Percentiles rank a stretch among this genome's conserved stretches.
phyloP scores from a whole-genome alignment of 768 basidiomycete genomes.

The Lentinula raphanica region DNA sequence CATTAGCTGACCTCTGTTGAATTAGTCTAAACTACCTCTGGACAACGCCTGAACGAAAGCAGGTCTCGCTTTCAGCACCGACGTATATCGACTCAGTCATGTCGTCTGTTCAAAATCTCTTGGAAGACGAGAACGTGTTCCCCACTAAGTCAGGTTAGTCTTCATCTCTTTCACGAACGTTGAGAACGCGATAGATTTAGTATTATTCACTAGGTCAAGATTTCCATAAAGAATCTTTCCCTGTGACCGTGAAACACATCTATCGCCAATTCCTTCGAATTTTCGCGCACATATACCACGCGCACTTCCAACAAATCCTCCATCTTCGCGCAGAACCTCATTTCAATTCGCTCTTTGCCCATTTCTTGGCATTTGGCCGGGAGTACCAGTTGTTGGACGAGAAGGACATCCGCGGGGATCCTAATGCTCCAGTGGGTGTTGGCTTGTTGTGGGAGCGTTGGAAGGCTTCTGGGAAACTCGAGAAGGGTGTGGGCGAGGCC shows the following conservation, averaged over 20 bases:
- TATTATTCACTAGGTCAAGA: slow-evolving; percentile 61
- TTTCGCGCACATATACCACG: slow-evolving; percentile 96
- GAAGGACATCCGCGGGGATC: slow-evolving; percentile 77
- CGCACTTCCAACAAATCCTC: slow-evolving; percentile 86
- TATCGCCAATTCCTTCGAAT: slow-evolving; percentile 96
- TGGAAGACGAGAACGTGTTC: slow-evolving; percentile 92
- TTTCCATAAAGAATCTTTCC: slow-evolving; percentile 77
- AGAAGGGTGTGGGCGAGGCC: background rate
- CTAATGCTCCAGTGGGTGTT: slow-evolving; percentile 58
- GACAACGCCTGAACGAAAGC: slow-evolving; percentile 89
- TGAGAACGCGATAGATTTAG: background rate
- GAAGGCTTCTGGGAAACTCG: slow-evolving; percentile 71
- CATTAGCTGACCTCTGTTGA: background rate
- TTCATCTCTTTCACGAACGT: background rate
- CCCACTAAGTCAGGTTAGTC: slow-evolving; percentile 88
- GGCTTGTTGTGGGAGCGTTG: slow-evolving; percentile 85
- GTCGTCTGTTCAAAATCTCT: slow-evolving; percentile 91
- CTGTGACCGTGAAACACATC: slow-evolving; percentile 85
- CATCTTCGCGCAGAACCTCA: slow-evolving; percentile 92
- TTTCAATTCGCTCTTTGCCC: slow-evolving; percentile 96
- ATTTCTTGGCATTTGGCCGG: slow-evolving; percentile 89
- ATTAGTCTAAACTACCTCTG: slow-evolving; percentile 87
- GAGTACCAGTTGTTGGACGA: slow-evolving; percentile 90
- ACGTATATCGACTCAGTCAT: slow-evolving; percentile 98
- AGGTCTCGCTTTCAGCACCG: slow-evolving; percentile 83